Conservation (phyloP, 1,284 basidiomycete genomes). For the Volvariella surrecta region DNA sequence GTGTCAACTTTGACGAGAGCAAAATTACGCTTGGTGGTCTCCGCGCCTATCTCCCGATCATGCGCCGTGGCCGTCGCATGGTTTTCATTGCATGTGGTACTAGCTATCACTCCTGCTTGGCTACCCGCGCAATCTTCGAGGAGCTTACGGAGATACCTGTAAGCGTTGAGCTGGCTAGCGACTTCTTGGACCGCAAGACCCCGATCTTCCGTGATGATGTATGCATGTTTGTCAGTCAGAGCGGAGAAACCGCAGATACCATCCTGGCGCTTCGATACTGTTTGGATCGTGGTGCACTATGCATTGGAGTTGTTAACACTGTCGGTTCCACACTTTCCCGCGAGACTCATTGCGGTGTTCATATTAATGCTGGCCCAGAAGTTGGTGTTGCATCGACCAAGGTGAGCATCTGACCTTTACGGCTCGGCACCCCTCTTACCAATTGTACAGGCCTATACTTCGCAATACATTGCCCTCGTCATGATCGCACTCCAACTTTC, state of each 20-base stretch:
- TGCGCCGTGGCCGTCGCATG: conserved; percentile 90
- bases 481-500: conserved; percentile 98
- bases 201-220: conserved; percentile 99
- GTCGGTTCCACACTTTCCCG: conserved; percentile 98
- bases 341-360: conserved; percentile 98
- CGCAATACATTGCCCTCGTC: conserved; percentile 96
- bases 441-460: conserved; percentile 81
- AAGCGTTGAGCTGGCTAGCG: conserved; percentile 94
- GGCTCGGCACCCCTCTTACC: conserved; percentile 5
- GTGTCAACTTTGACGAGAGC: conserved; percentile 96
- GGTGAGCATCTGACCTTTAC: conserved; percentile 30
- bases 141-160: conserved; percentile 99
- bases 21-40: conserved; percentile 93
- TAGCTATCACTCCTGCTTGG: conserved; percentile 95
- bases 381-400: conserved; percentile 99
- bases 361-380: conserved; percentile 99
- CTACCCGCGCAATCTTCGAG: conserved; percentile 98
- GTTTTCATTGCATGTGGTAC: conserved; percentile 98
- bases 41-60: conserved; percentile 92
- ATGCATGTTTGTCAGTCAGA: conserved; percentile 95
- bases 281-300: conserved; percentile 92
- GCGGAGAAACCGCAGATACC: conserved; percentile 98
- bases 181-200: conserved; percentile 98
- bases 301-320: conserved; percentile 96
- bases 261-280: conserved; percentile 97